Conservation (phyloP, 352 stramenopile genomes). For the Phytophthora chlamydospora region DNA sequence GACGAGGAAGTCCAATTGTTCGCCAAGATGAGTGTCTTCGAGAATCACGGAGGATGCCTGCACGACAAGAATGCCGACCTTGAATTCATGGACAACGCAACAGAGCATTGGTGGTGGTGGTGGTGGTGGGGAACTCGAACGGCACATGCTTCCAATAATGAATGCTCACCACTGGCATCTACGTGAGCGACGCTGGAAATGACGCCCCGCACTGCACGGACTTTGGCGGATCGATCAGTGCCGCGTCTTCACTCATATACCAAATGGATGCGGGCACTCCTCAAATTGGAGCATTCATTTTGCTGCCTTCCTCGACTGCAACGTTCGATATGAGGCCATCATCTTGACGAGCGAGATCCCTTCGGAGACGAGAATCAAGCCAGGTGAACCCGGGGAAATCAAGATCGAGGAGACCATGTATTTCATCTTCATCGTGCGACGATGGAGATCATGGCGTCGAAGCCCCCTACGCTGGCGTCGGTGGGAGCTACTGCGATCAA, state of each 20-base stretch:
- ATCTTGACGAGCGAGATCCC: constrained; percentile 18
- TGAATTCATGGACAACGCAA: constrained; percentile 27
- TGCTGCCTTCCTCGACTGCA: constrained; percentile 63
- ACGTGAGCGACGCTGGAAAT: constrained; percentile 55
- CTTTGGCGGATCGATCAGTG: constrained; percentile 29
- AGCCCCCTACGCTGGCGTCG: constrained; percentile 50
- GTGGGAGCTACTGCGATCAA: constrained; percentile 33
- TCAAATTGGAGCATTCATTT: constrained; percentile 87
- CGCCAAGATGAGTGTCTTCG: constrained; percentile 32
- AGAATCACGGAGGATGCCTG: constrained; percentile 58
- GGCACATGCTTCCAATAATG: constrained; percentile 60
- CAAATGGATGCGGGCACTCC: constrained; percentile 92
- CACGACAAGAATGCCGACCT: constrained; percentile 42
- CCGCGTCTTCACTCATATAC: constrained; percentile 40
- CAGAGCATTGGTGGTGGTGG: constrained; percentile 26
- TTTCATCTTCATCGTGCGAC: constrained; percentile 61
- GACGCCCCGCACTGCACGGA: constrained; percentile 23
- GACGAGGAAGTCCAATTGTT: constrained; percentile 14
- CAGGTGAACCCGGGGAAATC: constrained; percentile 60
- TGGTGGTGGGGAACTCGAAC: constrained; percentile 34
- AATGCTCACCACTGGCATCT: constrained; percentile 57
- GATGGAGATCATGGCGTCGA: constrained; percentile 73
- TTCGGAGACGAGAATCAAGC: constrained; percentile 16
- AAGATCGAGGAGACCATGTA: constrained; percentile 91
- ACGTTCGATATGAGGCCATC: constrained; percentile 19